phyloP scores from a whole-genome alignment of 768 basidiomycete genomes.

The Agaricus blazei region DNA sequence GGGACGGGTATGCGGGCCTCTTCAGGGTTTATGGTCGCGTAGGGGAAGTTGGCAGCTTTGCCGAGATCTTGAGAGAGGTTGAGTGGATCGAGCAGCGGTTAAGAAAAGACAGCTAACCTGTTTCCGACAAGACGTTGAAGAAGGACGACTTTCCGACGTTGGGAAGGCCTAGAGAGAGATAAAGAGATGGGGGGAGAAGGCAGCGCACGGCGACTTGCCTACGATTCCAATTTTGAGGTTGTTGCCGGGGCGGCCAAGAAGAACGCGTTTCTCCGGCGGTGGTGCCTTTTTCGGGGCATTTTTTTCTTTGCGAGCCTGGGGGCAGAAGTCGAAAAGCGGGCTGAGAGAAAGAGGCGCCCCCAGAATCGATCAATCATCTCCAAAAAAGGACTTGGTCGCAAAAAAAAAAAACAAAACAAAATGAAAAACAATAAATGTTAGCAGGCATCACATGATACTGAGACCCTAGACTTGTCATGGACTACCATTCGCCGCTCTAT shows the following conservation, averaged over 20 bases:
- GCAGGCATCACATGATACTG: not conserved
- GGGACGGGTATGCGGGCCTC: constrained; percentile 96
- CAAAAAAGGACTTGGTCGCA: constrained; percentile 8
- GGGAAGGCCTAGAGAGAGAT: constrained; percentile 60
- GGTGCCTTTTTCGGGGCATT: constrained; percentile 93
- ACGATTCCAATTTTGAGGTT: constrained; percentile 99
- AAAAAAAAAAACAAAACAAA: constrained; percentile 1
- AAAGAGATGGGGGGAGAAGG: constrained; percentile 14
- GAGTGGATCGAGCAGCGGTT: not conserved
- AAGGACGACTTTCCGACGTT: constrained; percentile 99
- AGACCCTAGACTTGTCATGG: not conserved
- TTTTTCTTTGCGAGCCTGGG: constrained; percentile 45
- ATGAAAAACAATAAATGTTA: not conserved
- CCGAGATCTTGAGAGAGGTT: constrained; percentile 61
- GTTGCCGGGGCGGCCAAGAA: constrained; percentile 91
- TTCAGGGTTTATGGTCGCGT: constrained; percentile 90
- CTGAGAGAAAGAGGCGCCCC: constrained; percentile 15
- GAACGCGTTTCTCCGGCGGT: constrained; percentile 72
- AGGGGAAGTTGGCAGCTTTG: constrained; percentile 97
- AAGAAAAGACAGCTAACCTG: constrained; percentile 46
- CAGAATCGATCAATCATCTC: constrained; percentile 23
- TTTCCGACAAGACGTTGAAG: constrained; percentile 94
- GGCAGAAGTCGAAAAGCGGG: constrained; percentile 33
- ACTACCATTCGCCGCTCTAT: constrained; percentile 8
- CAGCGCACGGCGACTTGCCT: constrained; percentile 54